These are phyloP conservation scores for Cinnamomum micranthum DNA, from an alignment of 164 flowering plant species.

Conservation along the genomic window DNA sequence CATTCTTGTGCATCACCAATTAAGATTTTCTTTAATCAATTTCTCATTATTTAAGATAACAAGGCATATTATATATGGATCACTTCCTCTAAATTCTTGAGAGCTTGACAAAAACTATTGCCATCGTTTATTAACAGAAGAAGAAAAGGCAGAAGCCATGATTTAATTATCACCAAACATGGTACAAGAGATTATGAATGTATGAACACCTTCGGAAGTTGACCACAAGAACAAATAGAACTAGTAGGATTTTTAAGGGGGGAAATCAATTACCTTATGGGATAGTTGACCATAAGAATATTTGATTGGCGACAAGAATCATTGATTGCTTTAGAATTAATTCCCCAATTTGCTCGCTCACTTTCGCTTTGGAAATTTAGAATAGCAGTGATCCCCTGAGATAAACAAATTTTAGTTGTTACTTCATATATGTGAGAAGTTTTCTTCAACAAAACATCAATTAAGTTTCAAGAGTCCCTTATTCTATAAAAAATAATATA, in stretches of 20 bases:
- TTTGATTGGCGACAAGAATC: conserved; percentile 60
- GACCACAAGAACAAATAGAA: background rate
- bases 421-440: background rate
- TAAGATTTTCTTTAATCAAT: no score
- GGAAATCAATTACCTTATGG: conserved; percentile 49
- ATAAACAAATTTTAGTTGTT: conserved; percentile 13
- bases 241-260: background rate
- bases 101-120: background rate
- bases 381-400: conserved; percentile 81
- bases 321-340: conserved; percentile 54
- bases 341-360: conserved; percentile 93
- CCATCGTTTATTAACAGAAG: background rate
- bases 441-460: no score
- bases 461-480: no score
- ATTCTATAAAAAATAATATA: no score
- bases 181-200: background rate
- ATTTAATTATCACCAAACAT: background rate
- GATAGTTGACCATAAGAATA: conserved; percentile 82
- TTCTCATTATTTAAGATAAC: no score
- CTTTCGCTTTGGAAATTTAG: conserved; percentile 76
- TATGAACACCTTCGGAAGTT: background rate
- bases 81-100: no score
- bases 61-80: no score
- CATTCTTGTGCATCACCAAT: no score
- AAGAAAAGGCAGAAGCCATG: background rate